Conservation (phyloP, 306 rosid genomes). For the Begonia peltatifolia region DNA sequence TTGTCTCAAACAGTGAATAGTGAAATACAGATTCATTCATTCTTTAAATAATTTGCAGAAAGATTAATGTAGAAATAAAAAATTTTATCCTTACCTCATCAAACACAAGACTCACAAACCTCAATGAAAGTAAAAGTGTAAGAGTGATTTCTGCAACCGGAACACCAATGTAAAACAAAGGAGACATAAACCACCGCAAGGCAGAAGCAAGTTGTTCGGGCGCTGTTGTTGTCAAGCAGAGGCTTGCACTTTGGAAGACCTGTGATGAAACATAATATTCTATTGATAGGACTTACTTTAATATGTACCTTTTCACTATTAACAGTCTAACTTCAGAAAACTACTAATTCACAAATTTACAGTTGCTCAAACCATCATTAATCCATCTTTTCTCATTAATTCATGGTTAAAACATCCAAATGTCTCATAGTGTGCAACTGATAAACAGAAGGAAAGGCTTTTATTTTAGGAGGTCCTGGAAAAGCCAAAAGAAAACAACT, state of each 20-base stretch:
- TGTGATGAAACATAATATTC: slow-evolving; percentile 18
- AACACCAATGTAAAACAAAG: slow-evolving; percentile 58
- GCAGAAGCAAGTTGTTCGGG: slow-evolving; percentile 93
- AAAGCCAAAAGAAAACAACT: slow-evolving; percentile 21
- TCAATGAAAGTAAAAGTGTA: slow-evolving; percentile 79
- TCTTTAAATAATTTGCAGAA: too few relatives aligned
- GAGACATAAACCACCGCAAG: slow-evolving; percentile 85
- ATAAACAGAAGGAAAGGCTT: slow-evolving; percentile 6
- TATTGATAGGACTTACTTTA: too few relatives aligned
- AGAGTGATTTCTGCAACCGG: slow-evolving; percentile 88
- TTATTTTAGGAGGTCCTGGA: not conserved
- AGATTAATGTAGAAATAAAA: not conserved
- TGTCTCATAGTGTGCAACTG: not conserved
- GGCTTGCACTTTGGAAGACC: slow-evolving; percentile 99
- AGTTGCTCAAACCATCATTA: too few relatives aligned
- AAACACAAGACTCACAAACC: slow-evolving; percentile 80
- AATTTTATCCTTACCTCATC: slow-evolving; percentile 57
- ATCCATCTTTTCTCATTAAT: too few relatives aligned
- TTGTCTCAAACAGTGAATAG: too few relatives aligned
- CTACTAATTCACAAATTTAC: too few relatives aligned
- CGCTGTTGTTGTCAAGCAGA: slow-evolving; percentile 81
- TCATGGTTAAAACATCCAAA: too few relatives aligned
- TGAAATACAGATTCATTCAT: too few relatives aligned
- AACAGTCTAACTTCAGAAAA: too few relatives aligned
- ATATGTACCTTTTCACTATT: too few relatives aligned